Evolutionary conservation across 306 rosid genomes (phyloP), one percentile per base, ranked within the genome.

Genomic region (Luffa aegyptiaca): DNA sequence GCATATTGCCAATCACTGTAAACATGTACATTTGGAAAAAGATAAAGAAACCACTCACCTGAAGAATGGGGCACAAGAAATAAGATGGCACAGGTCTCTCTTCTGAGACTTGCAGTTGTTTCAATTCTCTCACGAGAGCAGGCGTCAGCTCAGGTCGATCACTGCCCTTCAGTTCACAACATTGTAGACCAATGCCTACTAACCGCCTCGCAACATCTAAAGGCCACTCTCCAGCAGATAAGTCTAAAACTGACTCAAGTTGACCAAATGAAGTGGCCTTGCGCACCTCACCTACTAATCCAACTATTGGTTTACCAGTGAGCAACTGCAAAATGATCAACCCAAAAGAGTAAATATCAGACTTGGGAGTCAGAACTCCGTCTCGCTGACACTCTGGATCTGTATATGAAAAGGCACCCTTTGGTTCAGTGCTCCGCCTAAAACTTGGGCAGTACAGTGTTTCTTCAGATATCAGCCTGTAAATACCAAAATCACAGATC

Each of bases 191-290:
- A 61, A 94, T 85, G 56, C 87, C 91, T 55, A 84, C 86, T 87
- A 94, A 86, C 76, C 79, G 84, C 62, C 66, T 78, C 42, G 87
- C 91, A 80, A 88, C 90, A 18, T 81, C 72, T 33, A 70, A 55
- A 78, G 96, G 96, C 98, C 98, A 94, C 63, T 90, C 93, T 78
- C 96, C 92, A 76, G 94, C 89, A 41, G 96, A 88, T 26, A 85
- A 81, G 84, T 94, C 98, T 73, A 94, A 80, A 85, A 94, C 51
- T 13, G 87, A 85, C n/a, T 80, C 81, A 81, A 89, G 75, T 9
- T 86, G 86, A 82, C 91, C 88, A 51, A 83, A 87, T 18, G 91
- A 85, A 64, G 82, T 82, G 36, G 94, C 90, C 76, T 79, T 91
- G 76, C 91, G 90, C 63, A 89, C 90, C 83, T 85, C 85, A 79